Conservation (phyloP, 345 rosid genomes). For the Pistacia vera region DNA sequence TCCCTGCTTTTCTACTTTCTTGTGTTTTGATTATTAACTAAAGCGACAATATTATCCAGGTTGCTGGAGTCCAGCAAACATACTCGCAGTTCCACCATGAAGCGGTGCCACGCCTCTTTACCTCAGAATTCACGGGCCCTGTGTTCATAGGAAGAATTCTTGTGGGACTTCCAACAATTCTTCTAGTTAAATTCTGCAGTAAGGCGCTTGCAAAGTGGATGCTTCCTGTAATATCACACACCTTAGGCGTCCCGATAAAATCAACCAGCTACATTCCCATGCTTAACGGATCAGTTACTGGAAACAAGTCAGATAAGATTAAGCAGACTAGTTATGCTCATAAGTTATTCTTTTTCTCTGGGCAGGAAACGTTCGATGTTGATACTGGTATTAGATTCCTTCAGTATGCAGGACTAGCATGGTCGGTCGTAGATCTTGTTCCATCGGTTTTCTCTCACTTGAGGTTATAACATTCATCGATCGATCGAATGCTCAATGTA, state of each 20-base stretch:
- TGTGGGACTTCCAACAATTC: constrained; percentile 87
- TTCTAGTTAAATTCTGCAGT: constrained; percentile 86
- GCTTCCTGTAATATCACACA: constrained; percentile 73
- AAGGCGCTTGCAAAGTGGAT: constrained; percentile 87
- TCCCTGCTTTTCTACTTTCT: background rate
- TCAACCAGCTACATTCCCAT: constrained; percentile 69
- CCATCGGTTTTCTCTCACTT: constrained; percentile 67
- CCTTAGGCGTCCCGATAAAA: constrained; percentile 73
- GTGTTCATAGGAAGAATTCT: constrained; percentile 67
- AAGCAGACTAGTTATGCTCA: constrained; percentile 57
- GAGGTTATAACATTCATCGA: constrained; percentile 37
- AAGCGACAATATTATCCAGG: constrained; percentile 41
- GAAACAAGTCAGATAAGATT: constrained; percentile 47
- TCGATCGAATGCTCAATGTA: no score
- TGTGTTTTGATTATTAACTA: background rate
- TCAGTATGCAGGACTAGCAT: constrained; percentile 94
- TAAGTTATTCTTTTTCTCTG: constrained; percentile 47
- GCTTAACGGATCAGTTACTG: constrained; percentile 44
- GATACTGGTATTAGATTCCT: constrained; percentile 88
- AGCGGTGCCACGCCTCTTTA: constrained; percentile 59
- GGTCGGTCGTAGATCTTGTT: constrained; percentile 95
- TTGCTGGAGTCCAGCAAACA: constrained; percentile 81
- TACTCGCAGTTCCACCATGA: constrained; percentile 93
- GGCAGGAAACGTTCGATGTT: constrained; percentile 60
- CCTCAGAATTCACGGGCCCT: constrained; percentile 43